Percentiles rank a stretch among this genome's conserved stretches.
These are phyloP conservation scores for Diaporthe vaccinii DNA, from an alignment of 2,329 filamentous ascomycete genomes.

Conservation along the genomic window DNA sequence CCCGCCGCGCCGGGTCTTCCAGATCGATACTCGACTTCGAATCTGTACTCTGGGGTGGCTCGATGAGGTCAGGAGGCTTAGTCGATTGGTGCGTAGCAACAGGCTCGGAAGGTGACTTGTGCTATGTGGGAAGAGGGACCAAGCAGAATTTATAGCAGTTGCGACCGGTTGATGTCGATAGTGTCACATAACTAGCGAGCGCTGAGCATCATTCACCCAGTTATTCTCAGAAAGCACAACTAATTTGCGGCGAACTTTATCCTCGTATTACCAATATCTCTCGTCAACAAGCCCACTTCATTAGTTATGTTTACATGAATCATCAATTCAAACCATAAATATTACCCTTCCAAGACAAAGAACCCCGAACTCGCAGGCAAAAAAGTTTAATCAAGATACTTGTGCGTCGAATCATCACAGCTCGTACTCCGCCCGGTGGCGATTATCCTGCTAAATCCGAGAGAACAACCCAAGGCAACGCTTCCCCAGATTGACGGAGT, in stretches of 20 bases:
- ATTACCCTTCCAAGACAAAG: neutral
- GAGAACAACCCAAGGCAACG: neutral
- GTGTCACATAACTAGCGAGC: neutral
- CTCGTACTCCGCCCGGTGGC: neutral
- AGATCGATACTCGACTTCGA: neutral
- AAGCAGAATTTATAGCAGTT: neutral
- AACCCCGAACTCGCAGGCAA: neutral
- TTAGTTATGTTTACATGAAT: slow-evolving; percentile 7
- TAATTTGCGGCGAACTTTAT: neutral
- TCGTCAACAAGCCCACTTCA: neutral
- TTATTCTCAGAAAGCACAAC: neutral
- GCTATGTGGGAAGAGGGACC: too few relatives aligned
- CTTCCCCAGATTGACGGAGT: neutral
- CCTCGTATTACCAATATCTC: neutral
- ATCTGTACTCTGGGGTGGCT: neutral
- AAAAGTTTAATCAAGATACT: too few relatives aligned
- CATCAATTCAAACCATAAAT: neutral
- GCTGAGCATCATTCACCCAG: neutral
- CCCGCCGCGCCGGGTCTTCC: neutral
- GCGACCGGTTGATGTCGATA: neutral
- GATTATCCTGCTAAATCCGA: neutral
- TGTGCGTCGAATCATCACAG: neutral
- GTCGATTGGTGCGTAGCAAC: neutral
- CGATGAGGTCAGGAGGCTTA: neutral
- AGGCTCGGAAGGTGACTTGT: neutral